These are phyloP conservation scores for Apiotrichum gracile DNA, from an alignment of 1,284 basidiomycete species.

Conservation along the genomic window DNA sequence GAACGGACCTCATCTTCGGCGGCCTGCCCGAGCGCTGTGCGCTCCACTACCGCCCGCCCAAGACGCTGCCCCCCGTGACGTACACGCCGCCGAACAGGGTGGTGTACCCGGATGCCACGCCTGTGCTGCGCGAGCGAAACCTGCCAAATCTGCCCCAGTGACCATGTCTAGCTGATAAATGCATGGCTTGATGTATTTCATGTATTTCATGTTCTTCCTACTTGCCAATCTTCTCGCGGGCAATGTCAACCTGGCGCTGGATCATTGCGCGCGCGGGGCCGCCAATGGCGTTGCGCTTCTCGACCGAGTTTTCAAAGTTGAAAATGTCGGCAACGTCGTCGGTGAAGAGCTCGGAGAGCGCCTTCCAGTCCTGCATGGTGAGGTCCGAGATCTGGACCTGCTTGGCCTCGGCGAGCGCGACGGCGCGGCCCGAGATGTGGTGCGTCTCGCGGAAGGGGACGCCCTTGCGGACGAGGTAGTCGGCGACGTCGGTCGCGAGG, in stretches of 20 bases:
- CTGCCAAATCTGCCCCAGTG: too few relatives aligned
- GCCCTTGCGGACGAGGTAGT: conserved; percentile 96
- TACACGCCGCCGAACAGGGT: too few relatives aligned
- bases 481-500: conserved; percentile 92
- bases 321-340: conserved; percentile 78
- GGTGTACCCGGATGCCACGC: too few relatives aligned
- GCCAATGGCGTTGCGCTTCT: conserved; percentile 85
- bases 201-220: too few relatives aligned
- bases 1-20: too few relatives aligned
- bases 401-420: conserved; percentile 82
- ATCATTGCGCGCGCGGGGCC: conserved; percentile 82
- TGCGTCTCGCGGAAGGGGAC: conserved; percentile 98
- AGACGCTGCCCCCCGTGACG: too few relatives aligned
- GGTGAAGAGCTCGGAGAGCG: conserved; percentile 68
- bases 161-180: background rate
- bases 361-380: conserved; percentile 69
- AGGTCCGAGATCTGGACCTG: conserved; percentile 76
- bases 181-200: background rate
- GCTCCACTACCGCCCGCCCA: too few relatives aligned
- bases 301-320: conserved; percentile 92
- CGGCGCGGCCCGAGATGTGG: conserved; percentile 92
- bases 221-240: conserved; percentile 52
- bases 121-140: too few relatives aligned
- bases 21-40: too few relatives aligned
- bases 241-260: conserved; percentile 70